A percentile compares a stretch with the other conserved stretches of the same genome.
phyloP scores from a whole-genome alignment of 768 basidiomycete species.

The Boletus rubescentipes region DNA sequence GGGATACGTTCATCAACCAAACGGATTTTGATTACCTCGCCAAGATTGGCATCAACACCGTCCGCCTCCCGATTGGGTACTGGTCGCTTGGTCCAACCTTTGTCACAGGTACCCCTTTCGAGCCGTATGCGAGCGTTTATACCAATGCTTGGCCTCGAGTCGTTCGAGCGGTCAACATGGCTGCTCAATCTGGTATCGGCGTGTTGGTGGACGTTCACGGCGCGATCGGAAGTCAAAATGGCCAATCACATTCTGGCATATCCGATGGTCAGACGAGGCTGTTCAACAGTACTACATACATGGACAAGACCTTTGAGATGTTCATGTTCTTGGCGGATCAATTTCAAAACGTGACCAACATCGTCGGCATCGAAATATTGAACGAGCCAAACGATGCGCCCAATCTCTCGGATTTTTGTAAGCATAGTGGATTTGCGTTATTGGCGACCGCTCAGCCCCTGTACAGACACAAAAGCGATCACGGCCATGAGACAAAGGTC shows the following conservation, averaged over 20 bases:
- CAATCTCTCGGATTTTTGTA: constrained; percentile 42
- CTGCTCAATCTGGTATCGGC: constrained; percentile 41
- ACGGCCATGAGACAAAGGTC: constrained; percentile 21
- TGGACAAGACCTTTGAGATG: constrained; percentile 39
- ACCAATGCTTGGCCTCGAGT: constrained; percentile 39
- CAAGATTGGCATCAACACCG: constrained; percentile 56
- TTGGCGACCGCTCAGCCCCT: not conserved
- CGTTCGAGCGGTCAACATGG: constrained; percentile 42
- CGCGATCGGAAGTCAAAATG: constrained; percentile 50
- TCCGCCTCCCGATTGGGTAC: constrained; percentile 63
- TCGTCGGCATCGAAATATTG: constrained; percentile 59
- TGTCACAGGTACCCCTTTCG: constrained; percentile 39
- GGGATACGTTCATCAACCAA: constrained; percentile 70
- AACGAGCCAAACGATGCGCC: constrained; percentile 54
- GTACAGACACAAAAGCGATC: constrained; percentile 20
- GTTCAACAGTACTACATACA: constrained; percentile 36
- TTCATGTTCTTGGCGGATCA: constrained; percentile 37
- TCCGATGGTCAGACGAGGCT: constrained; percentile 42
- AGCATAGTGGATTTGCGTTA: not conserved
- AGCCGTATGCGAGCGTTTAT: constrained; percentile 42
- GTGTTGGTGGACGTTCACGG: constrained; percentile 57
- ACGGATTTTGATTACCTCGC: constrained; percentile 65
- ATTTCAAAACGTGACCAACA: constrained; percentile 43
- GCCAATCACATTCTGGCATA: constrained; percentile 31
- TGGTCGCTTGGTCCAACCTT: constrained; percentile 36